These are phyloP conservation scores for Scheffersomyces spartinae DNA, from an alignment of 805 yeast genomes.

Conservation along the genomic window DNA sequence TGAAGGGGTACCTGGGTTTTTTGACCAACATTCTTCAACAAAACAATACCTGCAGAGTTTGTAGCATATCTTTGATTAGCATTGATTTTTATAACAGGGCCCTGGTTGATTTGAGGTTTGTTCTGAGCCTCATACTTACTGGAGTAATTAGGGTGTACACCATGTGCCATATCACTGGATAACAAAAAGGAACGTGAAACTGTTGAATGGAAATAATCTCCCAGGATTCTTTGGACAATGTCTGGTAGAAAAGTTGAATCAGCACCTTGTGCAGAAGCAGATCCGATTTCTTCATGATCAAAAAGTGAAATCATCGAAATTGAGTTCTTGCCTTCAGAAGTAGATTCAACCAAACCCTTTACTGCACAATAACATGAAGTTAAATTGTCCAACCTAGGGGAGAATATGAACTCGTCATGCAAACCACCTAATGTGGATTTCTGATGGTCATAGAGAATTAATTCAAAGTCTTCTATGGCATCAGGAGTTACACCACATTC, in stretches of 20 bases:
- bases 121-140: constrained; percentile 67
- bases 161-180: constrained; percentile 96
- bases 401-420: constrained; percentile 80
- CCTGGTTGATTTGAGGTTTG: constrained; percentile 71
- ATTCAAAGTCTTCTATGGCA: constrained; percentile 85
- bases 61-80: constrained; percentile 96
- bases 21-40: constrained; percentile 63
- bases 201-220: constrained; percentile 34
- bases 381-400: constrained; percentile 85
- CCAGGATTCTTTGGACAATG: constrained; percentile 48
- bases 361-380: constrained; percentile 78
- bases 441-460: constrained; percentile 77
- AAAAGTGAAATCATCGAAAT: constrained; percentile 72
- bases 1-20: constrained; percentile 70
- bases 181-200: constrained; percentile 74
- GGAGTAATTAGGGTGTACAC: constrained; percentile 86
- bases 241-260: constrained; percentile 84
- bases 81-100: constrained; percentile 88
- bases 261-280: constrained; percentile 93
- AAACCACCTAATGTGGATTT: constrained; percentile 78
- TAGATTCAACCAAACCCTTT: constrained; percentile 52
- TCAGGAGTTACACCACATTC: constrained; percentile 41
- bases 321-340: constrained; percentile 32
- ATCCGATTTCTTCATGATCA: constrained; percentile 96
- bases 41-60: constrained; percentile 78